A percentile compares a stretch with the other conserved stretches of the same genome.
Evolutionary conservation across 352 stramenopile genomes (phyloP).

Genomic region (Pythium biforme): DNA sequence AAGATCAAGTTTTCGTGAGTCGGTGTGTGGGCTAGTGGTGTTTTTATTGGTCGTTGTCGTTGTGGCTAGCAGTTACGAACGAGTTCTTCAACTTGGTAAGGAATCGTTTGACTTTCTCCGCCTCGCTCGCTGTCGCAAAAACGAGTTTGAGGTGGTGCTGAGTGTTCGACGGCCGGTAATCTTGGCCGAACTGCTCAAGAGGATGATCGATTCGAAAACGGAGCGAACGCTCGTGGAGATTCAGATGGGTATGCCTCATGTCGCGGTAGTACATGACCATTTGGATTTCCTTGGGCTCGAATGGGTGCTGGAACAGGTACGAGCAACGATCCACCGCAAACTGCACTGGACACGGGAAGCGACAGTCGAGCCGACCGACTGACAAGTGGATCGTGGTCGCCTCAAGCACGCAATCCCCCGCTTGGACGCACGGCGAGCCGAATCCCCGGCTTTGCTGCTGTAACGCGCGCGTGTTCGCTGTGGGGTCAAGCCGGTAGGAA

Average conservation of each 20-base stretch:
- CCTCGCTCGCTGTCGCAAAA: conserved; percentile 47
- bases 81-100: conserved; percentile 18
- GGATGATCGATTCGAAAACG: conserved; percentile 42
- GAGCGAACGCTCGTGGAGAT: conserved; percentile 40
- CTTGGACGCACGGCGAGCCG: not conserved
- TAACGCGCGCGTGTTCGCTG: not conserved
- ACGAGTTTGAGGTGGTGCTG: conserved; percentile 60
- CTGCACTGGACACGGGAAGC: conserved; percentile 55
- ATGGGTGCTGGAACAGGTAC: conserved; percentile 77
- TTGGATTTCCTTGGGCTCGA: conserved; percentile 56
- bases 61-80: conserved; percentile 7
- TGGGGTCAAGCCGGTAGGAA: conserved; percentile 39
- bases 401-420: conserved; percentile 26
- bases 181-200: conserved; percentile 59
- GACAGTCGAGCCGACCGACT: conserved; percentile 58
- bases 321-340: conserved; percentile 53
- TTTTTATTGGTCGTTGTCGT: not conserved
- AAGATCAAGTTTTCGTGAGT: not conserved
- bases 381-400: conserved; percentile 48
- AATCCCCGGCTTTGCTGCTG: conserved; percentile 13
- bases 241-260: conserved; percentile 50
- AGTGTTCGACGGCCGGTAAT: conserved; percentile 57
- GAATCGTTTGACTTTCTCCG: conserved; percentile 42
- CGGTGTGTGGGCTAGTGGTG: not conserved
- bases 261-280: conserved; percentile 82